These are phyloP conservation scores for Pythium rhizo-oryzae DNA, from an alignment of 352 stramenopile genomes.

Conservation along the genomic window DNA sequence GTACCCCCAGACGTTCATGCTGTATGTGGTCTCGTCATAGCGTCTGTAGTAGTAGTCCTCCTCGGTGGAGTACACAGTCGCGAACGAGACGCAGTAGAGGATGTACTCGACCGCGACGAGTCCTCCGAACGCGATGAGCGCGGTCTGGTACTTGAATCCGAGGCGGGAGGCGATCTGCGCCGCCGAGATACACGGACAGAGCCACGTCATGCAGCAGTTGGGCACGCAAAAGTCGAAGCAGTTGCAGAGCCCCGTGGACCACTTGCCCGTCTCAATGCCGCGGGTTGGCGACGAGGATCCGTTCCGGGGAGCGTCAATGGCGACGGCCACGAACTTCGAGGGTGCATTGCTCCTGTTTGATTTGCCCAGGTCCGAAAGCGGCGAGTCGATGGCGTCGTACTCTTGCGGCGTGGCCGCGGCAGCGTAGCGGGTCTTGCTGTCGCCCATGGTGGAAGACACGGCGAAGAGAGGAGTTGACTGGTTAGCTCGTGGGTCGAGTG, in stretches of 20 bases:
- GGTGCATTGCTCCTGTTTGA: neutral
- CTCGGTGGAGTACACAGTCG: neutral
- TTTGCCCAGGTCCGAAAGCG: constrained; percentile 9
- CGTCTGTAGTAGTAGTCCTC: constrained; percentile 3
- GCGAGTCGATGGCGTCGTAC: neutral
- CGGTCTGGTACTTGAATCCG: constrained; percentile 24
- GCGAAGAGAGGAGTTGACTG: neutral
- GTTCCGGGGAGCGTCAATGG: neutral
- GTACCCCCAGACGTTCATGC: constrained; percentile 6
- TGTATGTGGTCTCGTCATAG: neutral
- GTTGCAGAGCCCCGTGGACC: constrained; percentile 26
- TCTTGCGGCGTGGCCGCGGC: neutral
- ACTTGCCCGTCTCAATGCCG: constrained; percentile 13
- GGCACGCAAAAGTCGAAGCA: constrained; percentile 30
- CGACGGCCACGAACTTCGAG: neutral
- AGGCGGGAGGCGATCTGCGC: constrained; percentile 28
- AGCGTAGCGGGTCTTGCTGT: too few relatives aligned
- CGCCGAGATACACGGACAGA: constrained; percentile 30
- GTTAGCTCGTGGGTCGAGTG: neutral
- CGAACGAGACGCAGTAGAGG: constrained; percentile 1
- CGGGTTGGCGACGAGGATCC: neutral
- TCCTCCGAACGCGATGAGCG: constrained; percentile 13
- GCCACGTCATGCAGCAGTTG: constrained; percentile 34
- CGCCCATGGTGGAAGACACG: too few relatives aligned
- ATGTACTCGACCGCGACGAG: constrained; percentile 8